These are phyloP conservation scores for Xylaria sp. DNA, from an alignment of 2,329 filamentous ascomycete species.

Conservation along the genomic window DNA sequence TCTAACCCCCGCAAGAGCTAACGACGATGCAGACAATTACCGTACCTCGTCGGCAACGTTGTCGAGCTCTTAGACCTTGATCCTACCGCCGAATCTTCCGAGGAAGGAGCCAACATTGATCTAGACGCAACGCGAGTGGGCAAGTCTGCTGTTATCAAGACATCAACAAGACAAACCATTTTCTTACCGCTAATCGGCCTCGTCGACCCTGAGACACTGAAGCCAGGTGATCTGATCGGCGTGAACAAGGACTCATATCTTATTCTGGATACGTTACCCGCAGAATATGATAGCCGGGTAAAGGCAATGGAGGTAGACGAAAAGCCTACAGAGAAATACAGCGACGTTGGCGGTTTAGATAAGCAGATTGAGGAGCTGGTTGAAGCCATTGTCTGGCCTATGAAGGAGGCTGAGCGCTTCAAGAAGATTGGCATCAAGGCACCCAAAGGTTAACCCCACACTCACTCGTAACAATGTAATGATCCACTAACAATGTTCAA, in stretches of 20 bases:
- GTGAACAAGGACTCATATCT: conserved; percentile 99
- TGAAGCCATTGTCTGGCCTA: conserved; percentile 98
- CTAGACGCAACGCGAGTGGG: conserved; percentile 95
- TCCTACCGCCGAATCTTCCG: conserved; percentile 92
- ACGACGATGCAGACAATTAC: conserved; percentile 78
- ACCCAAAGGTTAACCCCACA: conserved; percentile 79
- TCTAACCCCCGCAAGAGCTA: conserved; percentile 18
- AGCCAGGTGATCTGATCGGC: conserved; percentile 95
- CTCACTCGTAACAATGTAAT: conserved; percentile 14
- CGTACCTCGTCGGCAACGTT: conserved; percentile 97
- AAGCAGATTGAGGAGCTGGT: conserved; percentile 99
- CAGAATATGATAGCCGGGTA: conserved; percentile 97
- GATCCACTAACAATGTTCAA: conserved; percentile 51
- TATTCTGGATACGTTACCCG: conserved; percentile 93
- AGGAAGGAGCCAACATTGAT: conserved; percentile 98
- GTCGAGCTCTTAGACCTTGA: conserved; percentile 97
- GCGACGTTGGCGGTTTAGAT: conserved; percentile 94
- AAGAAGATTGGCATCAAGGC: conserved; percentile 99
- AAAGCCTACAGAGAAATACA: conserved; percentile 99
- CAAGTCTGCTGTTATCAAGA: conserved; percentile 99
- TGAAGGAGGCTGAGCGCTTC: conserved; percentile 99
- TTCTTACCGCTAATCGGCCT: conserved; percentile 97
- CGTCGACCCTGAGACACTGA: conserved; percentile 93
- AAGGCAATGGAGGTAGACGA: conserved; percentile 99
- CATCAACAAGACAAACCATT: conserved; percentile 96